Evolutionary conservation across 176 grass and related monocot genomes (phyloP).

Genomic region (Aegilops tauschii): DNA sequence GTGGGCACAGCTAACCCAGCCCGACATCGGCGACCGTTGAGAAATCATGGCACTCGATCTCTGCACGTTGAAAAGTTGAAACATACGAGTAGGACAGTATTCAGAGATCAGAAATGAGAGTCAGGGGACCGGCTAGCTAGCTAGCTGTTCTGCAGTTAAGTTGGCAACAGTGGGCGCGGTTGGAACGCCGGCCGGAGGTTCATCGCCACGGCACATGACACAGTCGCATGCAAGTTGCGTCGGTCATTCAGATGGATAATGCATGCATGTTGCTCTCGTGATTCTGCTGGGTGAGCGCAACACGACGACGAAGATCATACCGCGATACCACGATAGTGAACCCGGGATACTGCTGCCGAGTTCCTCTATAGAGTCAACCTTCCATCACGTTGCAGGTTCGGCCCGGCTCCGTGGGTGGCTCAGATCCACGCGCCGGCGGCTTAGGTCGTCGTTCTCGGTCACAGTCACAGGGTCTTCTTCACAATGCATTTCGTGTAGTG

Average conservation of each 20-base stretch:
- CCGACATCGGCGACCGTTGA: conserved; percentile 41
- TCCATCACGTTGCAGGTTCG: too few species aligned
- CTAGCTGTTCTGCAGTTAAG: not conserved
- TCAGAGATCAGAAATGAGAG: not conserved
- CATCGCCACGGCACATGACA: not conserved
- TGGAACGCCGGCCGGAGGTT: not conserved
- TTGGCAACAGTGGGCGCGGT: not conserved
- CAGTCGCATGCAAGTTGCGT: not conserved
- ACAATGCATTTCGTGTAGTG: too few species aligned
- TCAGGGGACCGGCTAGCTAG: not conserved
- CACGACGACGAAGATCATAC: not conserved
- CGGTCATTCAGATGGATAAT: too few species aligned
- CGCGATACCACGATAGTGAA: not conserved
- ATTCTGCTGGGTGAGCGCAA: not conserved
- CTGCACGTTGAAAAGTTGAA: not conserved
- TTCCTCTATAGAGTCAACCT: not conserved
- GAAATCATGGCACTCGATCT: not conserved
- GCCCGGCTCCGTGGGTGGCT: too few species aligned
- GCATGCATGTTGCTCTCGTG: too few species aligned
- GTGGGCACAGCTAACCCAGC: not conserved
- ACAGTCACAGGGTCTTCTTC: too few species aligned
- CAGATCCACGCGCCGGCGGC: too few species aligned
- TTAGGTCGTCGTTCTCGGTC: too few species aligned
- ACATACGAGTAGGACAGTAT: not conserved
- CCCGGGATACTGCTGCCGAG: not conserved